A percentile compares a stretch with the other conserved stretches of the same genome.
Evolutionary conservation across 2,329 filamentous ascomycete genomes (phyloP).

Genomic region (Claviceps capensis): DNA sequence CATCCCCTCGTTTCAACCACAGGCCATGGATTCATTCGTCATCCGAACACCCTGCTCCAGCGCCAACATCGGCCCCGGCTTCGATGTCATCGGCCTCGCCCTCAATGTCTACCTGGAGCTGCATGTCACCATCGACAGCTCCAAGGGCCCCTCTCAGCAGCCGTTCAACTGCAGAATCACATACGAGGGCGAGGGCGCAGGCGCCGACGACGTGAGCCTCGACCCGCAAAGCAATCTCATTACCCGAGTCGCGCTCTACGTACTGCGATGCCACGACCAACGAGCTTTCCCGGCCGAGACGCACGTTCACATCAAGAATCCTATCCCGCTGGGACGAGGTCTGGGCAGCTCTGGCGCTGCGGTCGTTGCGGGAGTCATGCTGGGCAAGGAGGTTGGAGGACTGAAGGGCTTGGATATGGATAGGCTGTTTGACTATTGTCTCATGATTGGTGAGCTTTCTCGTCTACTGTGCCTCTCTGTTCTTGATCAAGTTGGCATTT

Average conservation of each 20-base stretch:
- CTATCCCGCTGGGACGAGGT: conserved; percentile 83
- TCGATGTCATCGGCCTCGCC: conserved; percentile 93
- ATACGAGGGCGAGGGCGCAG: conserved; percentile 73
- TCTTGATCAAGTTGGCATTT: not conserved
- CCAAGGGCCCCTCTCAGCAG: conserved; percentile 36
- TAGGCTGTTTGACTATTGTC: conserved; percentile 82
- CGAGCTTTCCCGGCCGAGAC: conserved; percentile 74
- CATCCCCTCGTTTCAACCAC: conserved; percentile 14
- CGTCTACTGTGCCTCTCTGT: not conserved
- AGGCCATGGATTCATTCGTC: conserved; percentile 45
- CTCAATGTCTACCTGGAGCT: conserved; percentile 90
- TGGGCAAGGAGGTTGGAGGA: conserved; percentile 78
- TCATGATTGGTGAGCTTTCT: conserved; percentile 68
- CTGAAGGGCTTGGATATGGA: conserved; percentile 62
- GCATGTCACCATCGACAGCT: conserved; percentile 59
- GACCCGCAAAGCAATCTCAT: conserved; percentile 83
- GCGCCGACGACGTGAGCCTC: conserved; percentile 59
- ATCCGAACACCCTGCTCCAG: conserved; percentile 86
- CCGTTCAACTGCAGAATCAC: conserved; percentile 79
- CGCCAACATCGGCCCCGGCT: conserved; percentile 93
- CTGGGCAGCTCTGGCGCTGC: conserved; percentile 92
- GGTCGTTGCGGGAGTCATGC: conserved; percentile 85
- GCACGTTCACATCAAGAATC: conserved; percentile 88
- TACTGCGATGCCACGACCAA: conserved; percentile 82
- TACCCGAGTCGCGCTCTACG: conserved; percentile 86